Evolutionary conservation across 2,329 filamentous ascomycete species (phyloP).

Genomic region (Elsinoe necatrix): DNA sequence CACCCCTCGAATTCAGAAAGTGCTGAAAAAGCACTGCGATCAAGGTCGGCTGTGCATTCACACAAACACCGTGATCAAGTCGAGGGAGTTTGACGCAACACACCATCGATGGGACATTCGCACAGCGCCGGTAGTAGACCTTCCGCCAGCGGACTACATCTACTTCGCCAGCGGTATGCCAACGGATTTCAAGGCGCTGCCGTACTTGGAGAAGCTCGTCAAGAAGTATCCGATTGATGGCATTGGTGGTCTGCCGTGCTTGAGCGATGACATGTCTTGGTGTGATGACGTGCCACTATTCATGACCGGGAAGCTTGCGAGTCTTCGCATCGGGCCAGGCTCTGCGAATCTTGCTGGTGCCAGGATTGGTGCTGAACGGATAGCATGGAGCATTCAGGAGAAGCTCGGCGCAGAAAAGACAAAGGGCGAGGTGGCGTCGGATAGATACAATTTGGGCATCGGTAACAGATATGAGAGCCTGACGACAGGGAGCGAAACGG

Average conservation of each 20-base stretch:
- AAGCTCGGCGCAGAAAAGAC: constrained; percentile 32
- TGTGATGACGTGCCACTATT: constrained; percentile 63
- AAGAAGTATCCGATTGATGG: constrained; percentile 52
- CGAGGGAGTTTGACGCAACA: constrained; percentile 42
- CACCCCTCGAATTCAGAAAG: constrained; percentile 58
- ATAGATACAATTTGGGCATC: constrained; percentile 33
- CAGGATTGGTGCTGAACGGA: constrained; percentile 62
- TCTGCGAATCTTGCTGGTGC: constrained; percentile 68
- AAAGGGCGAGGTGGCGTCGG: constrained; percentile 22
- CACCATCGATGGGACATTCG: constrained; percentile 44
- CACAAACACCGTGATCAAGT: constrained; percentile 48
- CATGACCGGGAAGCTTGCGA: constrained; percentile 59
- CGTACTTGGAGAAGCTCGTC: constrained; percentile 53
- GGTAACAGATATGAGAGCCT: constrained; percentile 36
- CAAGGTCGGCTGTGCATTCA: constrained; percentile 47
- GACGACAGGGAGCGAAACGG: constrained; percentile 13
- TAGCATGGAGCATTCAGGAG: constrained; percentile 62
- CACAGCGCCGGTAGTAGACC: constrained; percentile 43
- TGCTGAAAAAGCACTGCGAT: constrained; percentile 53
- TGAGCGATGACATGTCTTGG: constrained; percentile 73
- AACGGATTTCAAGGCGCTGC: constrained; percentile 52
- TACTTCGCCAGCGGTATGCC: constrained; percentile 69
- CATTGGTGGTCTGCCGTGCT: constrained; percentile 59
- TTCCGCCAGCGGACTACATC: constrained; percentile 55
- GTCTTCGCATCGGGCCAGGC: constrained; percentile 60